Evolutionary conservation across 768 basidiomycete species (phyloP), one percentile per base, ranked within the genome.

Genomic region (Terana coerulea): DNA sequence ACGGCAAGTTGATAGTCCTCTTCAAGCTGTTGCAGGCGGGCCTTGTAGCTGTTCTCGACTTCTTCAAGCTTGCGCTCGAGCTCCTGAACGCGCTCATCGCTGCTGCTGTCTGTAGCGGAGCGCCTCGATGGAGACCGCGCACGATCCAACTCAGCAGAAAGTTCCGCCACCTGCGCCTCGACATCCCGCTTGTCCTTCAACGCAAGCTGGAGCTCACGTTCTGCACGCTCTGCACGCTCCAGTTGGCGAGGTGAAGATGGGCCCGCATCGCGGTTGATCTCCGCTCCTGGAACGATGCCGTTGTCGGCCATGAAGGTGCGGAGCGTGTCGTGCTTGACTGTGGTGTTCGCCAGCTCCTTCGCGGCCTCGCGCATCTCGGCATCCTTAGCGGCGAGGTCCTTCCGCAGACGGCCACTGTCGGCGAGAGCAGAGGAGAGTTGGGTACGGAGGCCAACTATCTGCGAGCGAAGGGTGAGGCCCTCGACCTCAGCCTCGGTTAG

Each of bases 1-100:
- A 98, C 95, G 12, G 97, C 95, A 46, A 95, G 82, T 62, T 94
- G 89, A 68, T 99, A 98, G 62, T 98, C 95, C 41, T 89, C 83
- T 69, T 98, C 95, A 69, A 98, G 82, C 65, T 94, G 89, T 60
- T 84, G 81, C 71, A 95, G 79, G 51, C 88, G 82, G 21, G 80
- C 75, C 68, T 88, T 88, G 68, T 92, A 90, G 55, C 74, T 77
- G 52, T 79, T 76, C 64, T 93, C 91, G 25, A 83, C 82, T 65
- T 91, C 89, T 46, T 84, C 84, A 52, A 91, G 75, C 65, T 83
- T 88, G 50, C 77, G 80, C 66, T 94, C 91, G n/a, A 79, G 76
- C 58, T 88, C 88, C 36, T 72, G 73, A 44, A 78, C 79, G 17
- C 83, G 76, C 24, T 72, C 70, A 35, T 78, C 78, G 10, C 66